These are phyloP conservation scores for Malassezia equina DNA, from an alignment of 1,284 basidiomycete genomes.

Conservation along the genomic window DNA sequence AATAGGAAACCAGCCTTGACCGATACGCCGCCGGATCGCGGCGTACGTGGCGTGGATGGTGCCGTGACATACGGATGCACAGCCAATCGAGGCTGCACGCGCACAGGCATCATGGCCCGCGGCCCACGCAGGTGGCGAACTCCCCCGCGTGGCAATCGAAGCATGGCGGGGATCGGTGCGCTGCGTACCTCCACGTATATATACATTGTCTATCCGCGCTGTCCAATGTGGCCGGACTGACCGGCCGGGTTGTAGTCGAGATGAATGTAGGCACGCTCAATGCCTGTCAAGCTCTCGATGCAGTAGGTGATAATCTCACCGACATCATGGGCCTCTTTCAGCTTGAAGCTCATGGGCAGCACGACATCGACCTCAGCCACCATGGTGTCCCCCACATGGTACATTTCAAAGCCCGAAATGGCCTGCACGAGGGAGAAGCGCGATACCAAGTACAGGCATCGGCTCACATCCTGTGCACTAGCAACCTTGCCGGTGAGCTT, in stretches of 20 bases:
- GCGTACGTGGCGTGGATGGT: background rate
- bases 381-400: constrained; percentile 42
- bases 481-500: constrained; percentile 38
- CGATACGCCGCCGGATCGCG: background rate
- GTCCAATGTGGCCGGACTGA: constrained; percentile 36
- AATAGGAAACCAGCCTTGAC: constrained; percentile 11
- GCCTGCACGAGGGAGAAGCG: constrained; percentile 40
- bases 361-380: constrained; percentile 44
- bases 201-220: constrained; percentile 24
- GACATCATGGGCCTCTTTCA: constrained; percentile 45
- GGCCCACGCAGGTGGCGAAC: background rate
- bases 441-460: constrained; percentile 38
- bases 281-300: constrained; percentile 31
- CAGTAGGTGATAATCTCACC: constrained; percentile 43
- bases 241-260: constrained; percentile 40
- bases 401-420: constrained; percentile 42
- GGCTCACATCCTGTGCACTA: constrained; percentile 29
- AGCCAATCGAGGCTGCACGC: background rate
- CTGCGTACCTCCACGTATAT: background rate
- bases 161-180: background rate
- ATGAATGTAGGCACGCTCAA: constrained; percentile 39
- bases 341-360: constrained; percentile 31
- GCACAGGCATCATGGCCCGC: background rate
- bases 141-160: background rate
- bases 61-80: background rate